Base-by-base conservation (phyloP, 2,329 filamentous ascomycete genomes). In the Hymenoscyphus occultus region DNA sequence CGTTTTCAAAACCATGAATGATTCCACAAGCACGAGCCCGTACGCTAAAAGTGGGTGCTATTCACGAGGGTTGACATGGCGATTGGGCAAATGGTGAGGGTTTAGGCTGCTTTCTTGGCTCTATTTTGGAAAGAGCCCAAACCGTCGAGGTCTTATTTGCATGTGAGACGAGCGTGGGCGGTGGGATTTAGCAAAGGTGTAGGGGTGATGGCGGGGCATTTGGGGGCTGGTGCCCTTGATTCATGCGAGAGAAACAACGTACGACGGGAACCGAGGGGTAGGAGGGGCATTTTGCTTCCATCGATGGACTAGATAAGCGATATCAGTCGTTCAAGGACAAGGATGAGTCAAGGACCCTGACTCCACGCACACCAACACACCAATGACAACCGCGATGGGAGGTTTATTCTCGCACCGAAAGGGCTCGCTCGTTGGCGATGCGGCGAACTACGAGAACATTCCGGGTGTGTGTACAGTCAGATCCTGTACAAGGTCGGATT, bases 211-310 rank as follows among this genome's bases (percentile, higher is more conserved):
- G 48, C 19, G 48, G 48, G 48, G 48, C 45, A 51, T 10, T 51
- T n/a, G 45, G 45, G 45, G 45, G 45, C 45, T 48, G 45, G 45
- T 48, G 48, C 13, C 45, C 22, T 19, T 22, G 22, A 22, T 54
- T 54, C 48, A 54, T 54, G 48, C 48, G 48, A 54, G 48, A 28
- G 48, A 54, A 54, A 54, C 48, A 54, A 54, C 48, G 48, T 54
- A 22, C 19, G 45, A 22, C 22, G 48, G 10, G 48, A 10, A 54
- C 48, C 48, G 48, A 54, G 48, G 48, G 19, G 19, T 22, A 54
- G 22, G 48, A 54, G 48, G 48, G 48, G 48, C 19, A 22, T 7
- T 54, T 54, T 28, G 9, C 3, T 12, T 54, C 35, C 19, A 5
- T 54, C 48, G 45, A 54, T 54, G 22, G 48, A 19, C 48, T 19